Conservation (phyloP, 148 eudicot genomes). For the Nepenthes gracilis region DNA sequence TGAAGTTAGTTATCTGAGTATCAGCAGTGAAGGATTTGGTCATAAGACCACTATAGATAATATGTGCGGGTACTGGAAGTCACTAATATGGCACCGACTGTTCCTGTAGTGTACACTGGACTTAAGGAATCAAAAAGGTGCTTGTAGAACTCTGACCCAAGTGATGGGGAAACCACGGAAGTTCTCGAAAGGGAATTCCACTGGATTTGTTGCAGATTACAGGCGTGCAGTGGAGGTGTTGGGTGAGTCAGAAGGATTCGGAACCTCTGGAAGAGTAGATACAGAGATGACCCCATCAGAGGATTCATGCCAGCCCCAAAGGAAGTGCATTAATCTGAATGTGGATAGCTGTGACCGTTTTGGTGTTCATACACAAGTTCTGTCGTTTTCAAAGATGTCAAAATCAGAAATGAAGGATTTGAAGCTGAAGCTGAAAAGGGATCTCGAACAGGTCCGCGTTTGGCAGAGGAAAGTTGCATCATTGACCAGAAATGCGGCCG, state of each 20-base stretch:
- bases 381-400: constrained; percentile 62
- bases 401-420: constrained; percentile 41
- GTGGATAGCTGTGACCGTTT: constrained; percentile 36
- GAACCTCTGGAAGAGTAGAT: constrained; percentile 63
- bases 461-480: constrained; percentile 55
- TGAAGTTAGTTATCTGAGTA: no score
- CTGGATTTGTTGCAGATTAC: constrained; percentile 55
- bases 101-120: constrained; percentile 42
- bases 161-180: constrained; percentile 68
- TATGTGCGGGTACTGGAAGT: constrained; percentile 13
- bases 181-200: constrained; percentile 40
- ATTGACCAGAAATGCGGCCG: constrained; percentile 10
- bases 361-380: constrained; percentile 49
- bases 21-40: no score
- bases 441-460: constrained; percentile 60
- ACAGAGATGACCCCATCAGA: constrained; percentile 40
- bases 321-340: constrained; percentile 49
- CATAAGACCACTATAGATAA: constrained; percentile 2
- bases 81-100: constrained; percentile 52
- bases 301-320: constrained; percentile 48
- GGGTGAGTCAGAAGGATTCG: constrained; percentile 75
- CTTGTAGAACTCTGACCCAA: constrained; percentile 10
- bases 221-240: constrained; percentile 49
- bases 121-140: constrained; percentile 29
- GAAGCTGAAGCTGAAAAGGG: constrained; percentile 53